A percentile compares a stretch with the other conserved stretches of the same genome.
Evolutionary conservation across 176 grass and related monocot genomes (phyloP).

Genomic region (Rhynchospora pubera): DNA sequence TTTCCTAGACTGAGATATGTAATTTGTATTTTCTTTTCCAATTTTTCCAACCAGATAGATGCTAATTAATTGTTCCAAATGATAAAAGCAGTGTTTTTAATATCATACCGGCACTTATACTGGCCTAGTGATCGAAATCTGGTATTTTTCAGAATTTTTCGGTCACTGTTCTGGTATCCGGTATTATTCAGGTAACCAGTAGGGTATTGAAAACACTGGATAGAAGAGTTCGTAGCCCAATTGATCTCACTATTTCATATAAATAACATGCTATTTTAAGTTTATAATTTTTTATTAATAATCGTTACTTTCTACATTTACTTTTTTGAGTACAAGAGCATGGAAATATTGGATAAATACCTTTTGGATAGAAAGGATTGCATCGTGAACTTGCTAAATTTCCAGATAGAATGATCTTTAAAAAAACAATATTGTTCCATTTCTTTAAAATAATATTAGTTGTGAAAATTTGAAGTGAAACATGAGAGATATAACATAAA

Average conservation of each 20-base stretch:
- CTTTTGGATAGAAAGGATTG: background rate
- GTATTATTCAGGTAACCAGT: no score
- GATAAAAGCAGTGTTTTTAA: no score
- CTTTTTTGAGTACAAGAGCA: no score
- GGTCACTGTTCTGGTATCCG: no score
- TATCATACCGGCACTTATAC: no score
- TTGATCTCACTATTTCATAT: background rate
- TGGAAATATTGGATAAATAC: no score
- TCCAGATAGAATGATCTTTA: background rate
- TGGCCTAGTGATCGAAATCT: no score
- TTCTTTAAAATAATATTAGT: background rate
- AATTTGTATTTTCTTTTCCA: background rate
- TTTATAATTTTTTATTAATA: background rate
- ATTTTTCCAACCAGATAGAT: background rate
- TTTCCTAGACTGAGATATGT: no score
- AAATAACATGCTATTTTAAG: background rate
- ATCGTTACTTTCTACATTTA: background rate
- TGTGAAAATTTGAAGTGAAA: background rate
- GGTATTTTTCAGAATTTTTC: no score
- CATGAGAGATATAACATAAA: background rate
- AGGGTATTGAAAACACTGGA: no score
- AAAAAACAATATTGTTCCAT: background rate
- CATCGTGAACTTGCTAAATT: background rate
- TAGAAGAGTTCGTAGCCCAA: background rate
- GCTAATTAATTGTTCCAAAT: background rate